Percentiles rank a stretch among this genome's conserved stretches.
These are phyloP conservation scores for Arachnopeziza araneosa DNA, from an alignment of 2,329 filamentous ascomycete genomes.

Conservation along the genomic window DNA sequence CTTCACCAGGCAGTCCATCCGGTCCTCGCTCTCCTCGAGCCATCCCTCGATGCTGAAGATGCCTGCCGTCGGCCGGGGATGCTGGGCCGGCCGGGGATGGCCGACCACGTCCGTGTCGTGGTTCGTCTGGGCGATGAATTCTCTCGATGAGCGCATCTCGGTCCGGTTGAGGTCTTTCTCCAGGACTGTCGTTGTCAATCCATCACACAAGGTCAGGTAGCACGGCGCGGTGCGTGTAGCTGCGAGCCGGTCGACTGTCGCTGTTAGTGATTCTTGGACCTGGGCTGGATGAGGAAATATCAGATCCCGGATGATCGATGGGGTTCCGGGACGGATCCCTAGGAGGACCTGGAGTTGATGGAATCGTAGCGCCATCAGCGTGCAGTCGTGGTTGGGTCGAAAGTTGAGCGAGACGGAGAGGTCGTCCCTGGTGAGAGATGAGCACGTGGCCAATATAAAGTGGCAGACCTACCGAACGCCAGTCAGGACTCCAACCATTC, in stretches of 20 bases:
- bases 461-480: conserved; percentile 36
- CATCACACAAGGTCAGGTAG: conserved; percentile 52
- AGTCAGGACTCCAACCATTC: conserved; percentile 46
- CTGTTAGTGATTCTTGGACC: neutral
- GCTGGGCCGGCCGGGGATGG: neutral
- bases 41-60: conserved; percentile 18
- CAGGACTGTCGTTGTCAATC: conserved; percentile 40
- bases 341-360: conserved; percentile 49
- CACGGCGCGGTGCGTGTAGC: conserved; percentile 43
- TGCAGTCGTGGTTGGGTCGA: conserved; percentile 41
- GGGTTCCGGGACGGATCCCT: conserved; percentile 47
- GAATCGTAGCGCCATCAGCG: conserved; percentile 35
- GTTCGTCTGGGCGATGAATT: conserved; percentile 53
- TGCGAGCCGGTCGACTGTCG: conserved; percentile 27
- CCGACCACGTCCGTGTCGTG: conserved; percentile 36
- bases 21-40: conserved; percentile 31
- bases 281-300: conserved; percentile 14
- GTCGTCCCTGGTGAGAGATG: conserved; percentile 27
- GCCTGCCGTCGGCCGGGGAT: conserved; percentile 1
- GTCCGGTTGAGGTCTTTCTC: conserved; percentile 50
- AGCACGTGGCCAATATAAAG: neutral
- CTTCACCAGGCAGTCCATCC: conserved; percentile 32
- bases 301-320: conserved; percentile 41
- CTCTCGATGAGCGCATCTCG: conserved; percentile 37
- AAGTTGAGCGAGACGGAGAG: conserved; percentile 47